phyloP scores from a whole-genome alignment of 2,329 filamentous ascomycete species.

The Cercospora sesami region DNA sequence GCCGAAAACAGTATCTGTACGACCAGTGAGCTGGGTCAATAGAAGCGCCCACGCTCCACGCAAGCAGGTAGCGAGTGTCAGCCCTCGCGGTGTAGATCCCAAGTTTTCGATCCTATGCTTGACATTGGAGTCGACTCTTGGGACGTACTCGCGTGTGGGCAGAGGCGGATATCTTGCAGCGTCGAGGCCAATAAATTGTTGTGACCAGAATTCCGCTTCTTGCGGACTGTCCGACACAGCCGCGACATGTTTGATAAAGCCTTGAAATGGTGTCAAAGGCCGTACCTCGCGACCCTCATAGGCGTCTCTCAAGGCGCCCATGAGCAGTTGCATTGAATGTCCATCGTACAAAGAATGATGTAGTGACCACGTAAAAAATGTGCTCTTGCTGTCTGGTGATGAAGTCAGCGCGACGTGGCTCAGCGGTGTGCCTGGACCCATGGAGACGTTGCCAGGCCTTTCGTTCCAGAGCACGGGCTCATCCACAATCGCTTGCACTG shows the following conservation, averaged over 20 bases:
- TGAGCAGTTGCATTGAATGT: not conserved
- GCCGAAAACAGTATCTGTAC: conserved; percentile 16
- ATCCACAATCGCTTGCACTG: conserved; percentile 8
- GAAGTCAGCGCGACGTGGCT: not conserved
- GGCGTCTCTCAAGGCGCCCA: not conserved
- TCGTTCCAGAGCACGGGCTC: not conserved
- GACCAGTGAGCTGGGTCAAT: conserved; percentile 7
- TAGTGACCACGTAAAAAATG: not conserved
- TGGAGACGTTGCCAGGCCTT: not conserved
- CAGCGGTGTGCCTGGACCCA: conserved; percentile 5
- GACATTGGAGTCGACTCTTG: not conserved
- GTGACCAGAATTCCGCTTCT: conserved; percentile 8
- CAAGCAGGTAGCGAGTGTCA: conserved; percentile 11
- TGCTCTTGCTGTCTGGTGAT: not conserved
- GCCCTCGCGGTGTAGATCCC: not conserved
- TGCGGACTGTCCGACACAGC: not conserved
- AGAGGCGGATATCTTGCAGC: conserved; percentile 6
- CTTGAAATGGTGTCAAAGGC: conserved; percentile 7
- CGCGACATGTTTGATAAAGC: conserved; percentile 6
- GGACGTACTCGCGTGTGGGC: not conserved
- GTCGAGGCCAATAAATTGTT: conserved; percentile 10
- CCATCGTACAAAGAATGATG: conserved; percentile 14
- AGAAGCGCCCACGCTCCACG: conserved; percentile 19
- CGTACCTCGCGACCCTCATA: not conserved
- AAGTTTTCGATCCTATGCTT: not conserved